phyloP scores from a whole-genome alignment of 306 rosid species.

The Prunus armeniaca region DNA sequence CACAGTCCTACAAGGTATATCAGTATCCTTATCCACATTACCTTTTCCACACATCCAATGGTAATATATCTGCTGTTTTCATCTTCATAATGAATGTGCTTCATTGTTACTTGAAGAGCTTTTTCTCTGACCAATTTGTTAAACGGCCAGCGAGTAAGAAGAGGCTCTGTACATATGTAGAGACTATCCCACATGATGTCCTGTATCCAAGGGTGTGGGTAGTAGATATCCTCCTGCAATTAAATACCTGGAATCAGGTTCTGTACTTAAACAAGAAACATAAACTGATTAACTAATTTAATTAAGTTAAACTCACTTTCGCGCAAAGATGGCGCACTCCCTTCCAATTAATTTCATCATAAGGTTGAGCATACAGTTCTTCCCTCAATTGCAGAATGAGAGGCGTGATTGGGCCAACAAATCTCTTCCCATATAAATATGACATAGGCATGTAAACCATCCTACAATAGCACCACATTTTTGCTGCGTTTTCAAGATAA shows the following conservation, averaged over 20 bases:
- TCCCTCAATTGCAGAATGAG: slow-evolving; percentile 50
- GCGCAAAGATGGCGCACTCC: slow-evolving; percentile 56
- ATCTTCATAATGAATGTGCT: slow-evolving; percentile 73
- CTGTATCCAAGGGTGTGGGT: slow-evolving; percentile 57
- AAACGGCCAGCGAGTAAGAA: slow-evolving; percentile 67
- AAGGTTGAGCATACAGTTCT: slow-evolving; percentile 44
- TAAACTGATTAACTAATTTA: neutral
- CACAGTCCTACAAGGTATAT: too few species aligned
- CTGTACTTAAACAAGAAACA: too few species aligned
- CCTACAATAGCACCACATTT: too few species aligned
- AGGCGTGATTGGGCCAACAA: slow-evolving; percentile 62
- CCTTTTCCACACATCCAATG: slow-evolving; percentile 62
- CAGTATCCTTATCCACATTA: neutral
- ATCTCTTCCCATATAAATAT: neutral
- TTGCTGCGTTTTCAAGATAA: too few species aligned
- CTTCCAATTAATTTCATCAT: slow-evolving; percentile 51
- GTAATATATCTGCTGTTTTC: slow-evolving; percentile 63
- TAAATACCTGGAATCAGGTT: neutral
- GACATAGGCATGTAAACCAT: too few species aligned
- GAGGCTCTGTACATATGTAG: slow-evolving; percentile 51
- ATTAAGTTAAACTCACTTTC: slow-evolving; percentile 24
- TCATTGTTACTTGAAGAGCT: slow-evolving; percentile 64
- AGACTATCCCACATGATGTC: slow-evolving; percentile 67
- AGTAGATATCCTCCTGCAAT: slow-evolving; percentile 59
- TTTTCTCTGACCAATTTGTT: slow-evolving; percentile 45